A percentile compares a stretch with the other conserved stretches of the same genome.
Evolutionary conservation across 176 grass and related monocot species (phyloP).

Genomic region (Eremochloa ophiuroides): DNA sequence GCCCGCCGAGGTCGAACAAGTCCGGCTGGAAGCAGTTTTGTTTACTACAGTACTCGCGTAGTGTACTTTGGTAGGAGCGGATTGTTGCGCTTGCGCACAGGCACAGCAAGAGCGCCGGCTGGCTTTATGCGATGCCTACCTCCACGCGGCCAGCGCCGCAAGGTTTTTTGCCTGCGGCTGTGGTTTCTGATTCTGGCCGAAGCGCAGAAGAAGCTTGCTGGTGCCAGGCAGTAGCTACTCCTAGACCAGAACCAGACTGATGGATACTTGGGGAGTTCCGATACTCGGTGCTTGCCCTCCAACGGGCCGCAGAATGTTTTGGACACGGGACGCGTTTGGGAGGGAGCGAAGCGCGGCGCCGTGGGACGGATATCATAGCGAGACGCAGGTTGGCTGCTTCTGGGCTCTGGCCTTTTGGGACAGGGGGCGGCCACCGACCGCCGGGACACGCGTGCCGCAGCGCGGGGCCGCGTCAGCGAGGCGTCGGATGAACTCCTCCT

Average conservation of each 20-base stretch:
- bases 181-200: neutral
- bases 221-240: neutral
- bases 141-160: neutral
- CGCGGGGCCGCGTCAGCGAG: neutral
- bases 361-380: neutral
- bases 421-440: conserved; percentile 7
- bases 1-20: neutral
- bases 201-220: neutral
- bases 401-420: too few species aligned
- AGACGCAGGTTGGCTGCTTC: neutral
- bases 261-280: too few species aligned
- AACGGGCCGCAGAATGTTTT: conserved; percentile 5
- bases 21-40: neutral
- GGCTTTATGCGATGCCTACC: neutral
- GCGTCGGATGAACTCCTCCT: neutral
- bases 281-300: conserved; percentile 20
- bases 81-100: neutral
- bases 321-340: neutral
- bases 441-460: conserved; percentile 22
- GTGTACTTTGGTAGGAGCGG: too few species aligned
- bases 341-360: neutral
- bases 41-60: too few species aligned
- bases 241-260: neutral
- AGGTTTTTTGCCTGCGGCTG: neutral
- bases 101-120: neutral